Percentiles rank a stretch among this genome's conserved stretches.
Evolutionary conservation across 2,329 filamentous ascomycete species (phyloP).

Genomic region (Amesomyces nigricolor): DNA sequence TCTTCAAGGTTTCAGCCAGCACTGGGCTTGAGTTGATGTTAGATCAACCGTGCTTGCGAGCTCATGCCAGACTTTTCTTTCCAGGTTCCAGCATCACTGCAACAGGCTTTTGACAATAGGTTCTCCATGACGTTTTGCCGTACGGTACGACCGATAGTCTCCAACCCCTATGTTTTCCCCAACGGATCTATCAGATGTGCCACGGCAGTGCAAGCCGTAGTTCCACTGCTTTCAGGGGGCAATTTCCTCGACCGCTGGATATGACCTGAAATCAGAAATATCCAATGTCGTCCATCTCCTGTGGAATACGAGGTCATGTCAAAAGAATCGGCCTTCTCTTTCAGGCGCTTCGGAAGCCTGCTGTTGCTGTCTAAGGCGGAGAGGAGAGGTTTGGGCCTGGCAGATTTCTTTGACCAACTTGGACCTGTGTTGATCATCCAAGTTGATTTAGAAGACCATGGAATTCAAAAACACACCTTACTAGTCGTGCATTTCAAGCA

Average conservation of each 20-base stretch:
- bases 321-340: too few relatives aligned
- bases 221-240: background rate
- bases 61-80: constrained; percentile 6
- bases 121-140: background rate
- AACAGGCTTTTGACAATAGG: background rate
- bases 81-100: background rate
- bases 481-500: too few relatives aligned
- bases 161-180: too few relatives aligned
- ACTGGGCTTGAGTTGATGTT: background rate
- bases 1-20: constrained; percentile 9
- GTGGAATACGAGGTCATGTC: background rate
- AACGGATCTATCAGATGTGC: too few relatives aligned
- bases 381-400: too few relatives aligned
- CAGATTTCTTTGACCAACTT: too few relatives aligned
- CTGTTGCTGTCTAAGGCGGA: too few relatives aligned
- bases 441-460: too few relatives aligned
- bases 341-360: too few relatives aligned
- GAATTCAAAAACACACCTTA: too few relatives aligned
- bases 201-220: background rate
- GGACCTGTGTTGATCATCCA: too few relatives aligned
- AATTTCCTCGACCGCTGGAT: background rate
- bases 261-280: background rate
- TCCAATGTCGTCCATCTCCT: background rate
- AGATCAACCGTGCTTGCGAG: constrained; percentile 9
- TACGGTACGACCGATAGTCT: background rate